Conservation (phyloP, 192 early-diverging fungal species). For the Backusella macrospora region DNA sequence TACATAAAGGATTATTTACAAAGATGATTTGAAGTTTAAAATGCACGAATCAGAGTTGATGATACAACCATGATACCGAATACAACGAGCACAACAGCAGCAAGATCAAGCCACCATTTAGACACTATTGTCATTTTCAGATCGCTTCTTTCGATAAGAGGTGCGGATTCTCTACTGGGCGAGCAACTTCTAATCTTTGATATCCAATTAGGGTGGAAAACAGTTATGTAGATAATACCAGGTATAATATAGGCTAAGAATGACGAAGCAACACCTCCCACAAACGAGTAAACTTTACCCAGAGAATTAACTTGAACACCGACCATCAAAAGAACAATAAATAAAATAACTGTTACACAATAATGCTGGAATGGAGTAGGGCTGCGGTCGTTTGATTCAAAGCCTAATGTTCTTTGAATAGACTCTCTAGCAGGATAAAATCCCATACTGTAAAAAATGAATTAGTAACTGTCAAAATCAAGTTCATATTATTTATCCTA, state of each 20-base stretch:
- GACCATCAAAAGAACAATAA: conserved; percentile 37
- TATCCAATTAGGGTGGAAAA: conserved; percentile 41
- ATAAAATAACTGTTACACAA: conserved; percentile 44
- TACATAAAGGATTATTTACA: background rate
- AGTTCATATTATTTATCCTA: background rate
- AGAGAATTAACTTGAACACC: conserved; percentile 44
- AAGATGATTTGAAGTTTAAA: background rate
- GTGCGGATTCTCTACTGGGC: background rate
- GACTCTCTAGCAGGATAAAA: conserved; percentile 53
- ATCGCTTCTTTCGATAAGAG: background rate
- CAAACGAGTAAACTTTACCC: conserved; percentile 51
- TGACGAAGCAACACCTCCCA: conserved; percentile 52
- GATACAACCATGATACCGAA: conserved; percentile 52
- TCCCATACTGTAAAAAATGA: conserved; percentile 33
- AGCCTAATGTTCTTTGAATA: conserved; percentile 48
- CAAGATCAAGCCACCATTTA: conserved; percentile 43
- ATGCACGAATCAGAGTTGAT: conserved; percentile 35
- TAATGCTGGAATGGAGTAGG: conserved; percentile 45
- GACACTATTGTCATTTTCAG: background rate
- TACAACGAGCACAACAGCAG: conserved; percentile 42
- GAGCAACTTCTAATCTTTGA: background rate
- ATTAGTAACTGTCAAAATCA: conserved; percentile 19
- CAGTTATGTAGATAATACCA: conserved; percentile 41
- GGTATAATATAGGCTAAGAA: conserved; percentile 56
- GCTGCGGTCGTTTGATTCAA: conserved; percentile 35